Base-by-base conservation (phyloP, 1,139 yeast genomes). In the Yamadazyma kanchanaburiensis region DNA sequence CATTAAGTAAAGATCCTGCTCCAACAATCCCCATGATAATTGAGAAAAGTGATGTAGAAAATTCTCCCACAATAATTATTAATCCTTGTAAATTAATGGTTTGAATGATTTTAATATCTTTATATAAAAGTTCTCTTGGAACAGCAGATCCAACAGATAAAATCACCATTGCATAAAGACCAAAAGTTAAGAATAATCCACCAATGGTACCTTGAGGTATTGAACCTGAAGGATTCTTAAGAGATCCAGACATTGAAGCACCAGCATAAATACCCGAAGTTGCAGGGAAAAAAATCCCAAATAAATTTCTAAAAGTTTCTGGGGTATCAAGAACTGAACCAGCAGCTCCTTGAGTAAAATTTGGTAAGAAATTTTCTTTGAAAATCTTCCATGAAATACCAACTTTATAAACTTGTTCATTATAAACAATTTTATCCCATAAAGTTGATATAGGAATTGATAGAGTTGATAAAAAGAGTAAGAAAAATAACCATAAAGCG, bases 251-350 rank as follows among this genome's bases (percentile, higher is more conserved):
- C 97, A 91, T 91, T 11, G 95, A 84, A 1, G 97, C 96, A n/a
- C 98, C 98, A 1, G 98, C 97, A 55, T 89, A 83, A 24, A 91
- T 89, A 37, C 98, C 98, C 3, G 97, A 95, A 0, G 97, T 89
- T 1, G 98, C 96, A 10, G 98, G 97, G 63, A 91, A 91, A 54
- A 91, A 86, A 31, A 91, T 85, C 3, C 97, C 97, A 70, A 91
- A 91, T 43, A 91, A 59, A 51, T 85, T 83, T 35, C 80, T 75
- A 49, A 89, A 87, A 2, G 80, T 85, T 54, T 89, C 96, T 2
- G 62, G 60, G 0, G 70, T 65, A 4, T 74, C 66, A 30, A 74
- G 60, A 22, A 80, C 78, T 8, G 95, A 83, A 0, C 97, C 97
- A 3, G 95, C 96, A 4, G 97, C 96, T 11, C 94, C 94, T 27